These are phyloP conservation scores for Nematocida ausubeli DNA, from an alignment of 371 early-diverging fungal species.

Conservation along the genomic window DNA sequence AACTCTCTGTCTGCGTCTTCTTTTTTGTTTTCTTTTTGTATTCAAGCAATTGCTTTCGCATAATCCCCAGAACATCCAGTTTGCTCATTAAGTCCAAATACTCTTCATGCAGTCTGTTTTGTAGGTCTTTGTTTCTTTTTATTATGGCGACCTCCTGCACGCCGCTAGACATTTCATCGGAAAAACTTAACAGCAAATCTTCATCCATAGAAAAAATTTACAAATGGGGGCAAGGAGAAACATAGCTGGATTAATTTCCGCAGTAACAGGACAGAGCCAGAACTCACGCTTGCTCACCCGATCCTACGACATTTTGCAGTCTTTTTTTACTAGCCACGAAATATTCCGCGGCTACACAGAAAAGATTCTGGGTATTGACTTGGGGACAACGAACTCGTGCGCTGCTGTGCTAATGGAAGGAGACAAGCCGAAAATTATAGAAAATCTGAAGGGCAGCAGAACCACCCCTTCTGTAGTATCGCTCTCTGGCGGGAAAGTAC, in stretches of 20 bases:
- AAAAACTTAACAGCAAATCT: conserved; percentile 27
- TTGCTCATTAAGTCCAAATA: conserved; percentile 44
- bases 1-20: background rate
- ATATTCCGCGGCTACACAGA: conserved; percentile 34
- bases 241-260: background rate
- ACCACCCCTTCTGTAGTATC: conserved; percentile 95
- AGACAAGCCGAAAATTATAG: conserved; percentile 80
- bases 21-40: conserved; percentile 11
- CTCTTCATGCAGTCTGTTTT: conserved; percentile 31
- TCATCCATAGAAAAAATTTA: conserved; percentile 40
- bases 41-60: conserved; percentile 21
- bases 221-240: conserved; percentile 6
- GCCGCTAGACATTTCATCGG: background rate
- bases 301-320: background rate
- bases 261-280: background rate
- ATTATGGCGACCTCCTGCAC: conserved; percentile 1
- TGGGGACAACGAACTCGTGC: conserved; percentile 98
- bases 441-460: conserved; percentile 85
- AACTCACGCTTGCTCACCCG: background rate
- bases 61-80: conserved; percentile 27
- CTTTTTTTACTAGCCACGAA: background rate
- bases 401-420: conserved; percentile 93
- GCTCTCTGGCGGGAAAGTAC: conserved; percentile 68
- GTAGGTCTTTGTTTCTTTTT: conserved; percentile 15
- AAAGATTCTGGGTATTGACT: conserved; percentile 83